Evolutionary conservation across 2,329 filamentous ascomycete species (phyloP), one percentile per base, ranked within the genome.

Genomic region (Hymenoscyphus occultus): DNA sequence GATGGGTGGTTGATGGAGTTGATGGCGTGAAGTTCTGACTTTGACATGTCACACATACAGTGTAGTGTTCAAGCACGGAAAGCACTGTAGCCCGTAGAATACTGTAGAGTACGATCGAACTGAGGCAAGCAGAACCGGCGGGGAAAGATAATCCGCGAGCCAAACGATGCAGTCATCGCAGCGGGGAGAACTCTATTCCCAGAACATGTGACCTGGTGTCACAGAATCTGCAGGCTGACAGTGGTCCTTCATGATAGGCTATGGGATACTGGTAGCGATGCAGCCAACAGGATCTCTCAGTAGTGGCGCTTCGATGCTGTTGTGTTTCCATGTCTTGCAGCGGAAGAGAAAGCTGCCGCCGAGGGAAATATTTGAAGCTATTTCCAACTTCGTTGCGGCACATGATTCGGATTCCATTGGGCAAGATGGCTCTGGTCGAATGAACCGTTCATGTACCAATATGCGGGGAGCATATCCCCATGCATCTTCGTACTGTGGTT

Each of bases 181-280:
- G 48, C 22, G n/a, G 45, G 31, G 58, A 56, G 58, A 54, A 35
- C 40, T 59, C 54, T 65, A 61, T 65, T 65, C 54, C 63, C 28
- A 54, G 40, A 45, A 16, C 48, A 61, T 51, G 59, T 61, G 40
- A 65, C 61, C 32, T 58, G 54, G 45, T 65, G 62, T 64, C 61
- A 58, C 62, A 64, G 62, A 63, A 58, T 62, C 60, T 65, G 65
- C 63, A 65, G 28, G 51, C 39, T 39, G 28, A 54, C 61, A 28
- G 56, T 48, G 35, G 39, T 54, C 48, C 19, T 13, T 54, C 19
- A 54, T 54, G 48, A 54, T 28, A 54, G 48, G 48, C 48, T 54
- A 10, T 54, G 19, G 19, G 19, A 22, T 22, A 7, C 22, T 28
- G 28, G 28, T 28, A 28, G 22, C 48, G 48, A 54, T 22, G 48